Conservation (phyloP, 1,139 yeast genomes). For the Protomyces lactucae-debilis region DNA sequence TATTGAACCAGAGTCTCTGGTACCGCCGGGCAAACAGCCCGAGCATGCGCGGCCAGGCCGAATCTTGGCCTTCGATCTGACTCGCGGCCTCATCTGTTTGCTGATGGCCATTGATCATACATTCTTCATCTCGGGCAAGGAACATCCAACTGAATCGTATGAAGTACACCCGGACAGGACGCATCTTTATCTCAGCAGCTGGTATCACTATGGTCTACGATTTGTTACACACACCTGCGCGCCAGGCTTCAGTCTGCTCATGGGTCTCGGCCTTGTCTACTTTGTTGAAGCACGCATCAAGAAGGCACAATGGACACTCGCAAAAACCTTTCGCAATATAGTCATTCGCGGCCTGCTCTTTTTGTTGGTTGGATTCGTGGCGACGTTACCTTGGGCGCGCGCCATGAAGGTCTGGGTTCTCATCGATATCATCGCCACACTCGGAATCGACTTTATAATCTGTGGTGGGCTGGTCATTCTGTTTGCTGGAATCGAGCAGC, state of each 20-base stretch:
- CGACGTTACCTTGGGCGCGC: conserved; percentile 6
- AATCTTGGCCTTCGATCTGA: conserved; percentile 12
- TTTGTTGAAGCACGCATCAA: conserved; percentile 16
- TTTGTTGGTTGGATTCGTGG: conserved; percentile 7
- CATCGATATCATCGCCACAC: conserved; percentile 16
- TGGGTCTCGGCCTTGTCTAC: conserved; percentile 25
- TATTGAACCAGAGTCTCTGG: neutral
- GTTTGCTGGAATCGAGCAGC: conserved; percentile 5
- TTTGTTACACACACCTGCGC: conserved; percentile 25
- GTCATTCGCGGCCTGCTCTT: conserved; percentile 14
- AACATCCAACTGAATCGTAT: conserved; percentile 20
- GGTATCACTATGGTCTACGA: conserved; percentile 19
- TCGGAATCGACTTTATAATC: conserved; percentile 21
- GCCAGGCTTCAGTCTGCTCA: conserved; percentile 29
- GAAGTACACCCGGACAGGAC: conserved; percentile 16
- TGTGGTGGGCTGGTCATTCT: conserved; percentile 3
- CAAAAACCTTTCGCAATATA: conserved; percentile 9
- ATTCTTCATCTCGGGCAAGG: conserved; percentile 23
- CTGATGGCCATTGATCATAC: conserved; percentile 26
- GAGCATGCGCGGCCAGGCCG: neutral
- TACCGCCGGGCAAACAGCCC: neutral
- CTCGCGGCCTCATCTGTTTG: conserved; percentile 21
- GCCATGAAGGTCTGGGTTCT: conserved; percentile 1
- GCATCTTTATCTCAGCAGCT: conserved; percentile 6
- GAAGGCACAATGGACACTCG: conserved; percentile 6